These are phyloP conservation scores for Achlya hypogyna DNA, from an alignment of 352 stramenopile species.

Conservation along the genomic window DNA sequence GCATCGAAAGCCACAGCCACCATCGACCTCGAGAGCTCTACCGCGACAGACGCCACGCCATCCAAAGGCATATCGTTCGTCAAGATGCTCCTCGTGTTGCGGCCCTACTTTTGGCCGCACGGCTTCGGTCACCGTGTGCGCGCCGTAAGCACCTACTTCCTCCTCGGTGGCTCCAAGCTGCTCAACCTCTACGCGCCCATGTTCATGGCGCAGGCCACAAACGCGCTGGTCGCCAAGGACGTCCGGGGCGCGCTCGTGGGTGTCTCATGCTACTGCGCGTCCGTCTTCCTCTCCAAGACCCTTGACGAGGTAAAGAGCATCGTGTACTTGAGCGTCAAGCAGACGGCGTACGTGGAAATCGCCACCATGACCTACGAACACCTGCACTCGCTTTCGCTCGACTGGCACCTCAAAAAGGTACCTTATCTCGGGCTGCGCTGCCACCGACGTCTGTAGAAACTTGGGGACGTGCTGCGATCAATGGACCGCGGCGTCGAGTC, in stretches of 20 bases:
- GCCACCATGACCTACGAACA: slow-evolving; percentile 94
- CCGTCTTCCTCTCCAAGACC: slow-evolving; percentile 81
- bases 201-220: slow-evolving; percentile 90
- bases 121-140: slow-evolving; percentile 63
- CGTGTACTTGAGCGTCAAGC: slow-evolving; percentile 93
- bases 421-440: neutral
- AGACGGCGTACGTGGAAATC: slow-evolving; percentile 97
- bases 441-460: slow-evolving; percentile 44
- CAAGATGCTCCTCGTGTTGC: slow-evolving; percentile 78
- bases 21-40: slow-evolving; percentile 25
- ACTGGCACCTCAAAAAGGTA: slow-evolving; percentile 95
- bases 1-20: slow-evolving; percentile 26
- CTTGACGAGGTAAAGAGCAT: slow-evolving; percentile 95
- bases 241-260: slow-evolving; percentile 36
- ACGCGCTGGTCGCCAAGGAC: slow-evolving; percentile 73
- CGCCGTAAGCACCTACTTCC: slow-evolving; percentile 87
- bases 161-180: slow-evolving; percentile 88
- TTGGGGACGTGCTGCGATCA: slow-evolving; percentile 92
- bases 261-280: slow-evolving; percentile 64
- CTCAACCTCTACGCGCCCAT: slow-evolving; percentile 88
- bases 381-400: slow-evolving; percentile 92
- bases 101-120: slow-evolving; percentile 82
- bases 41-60: slow-evolving; percentile 5
- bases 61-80: slow-evolving; percentile 66
- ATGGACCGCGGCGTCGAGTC: slow-evolving; percentile 90